Conservation (phyloP, 2,329 filamentous ascomycete genomes). For the Claviceps pazoutovae region DNA sequence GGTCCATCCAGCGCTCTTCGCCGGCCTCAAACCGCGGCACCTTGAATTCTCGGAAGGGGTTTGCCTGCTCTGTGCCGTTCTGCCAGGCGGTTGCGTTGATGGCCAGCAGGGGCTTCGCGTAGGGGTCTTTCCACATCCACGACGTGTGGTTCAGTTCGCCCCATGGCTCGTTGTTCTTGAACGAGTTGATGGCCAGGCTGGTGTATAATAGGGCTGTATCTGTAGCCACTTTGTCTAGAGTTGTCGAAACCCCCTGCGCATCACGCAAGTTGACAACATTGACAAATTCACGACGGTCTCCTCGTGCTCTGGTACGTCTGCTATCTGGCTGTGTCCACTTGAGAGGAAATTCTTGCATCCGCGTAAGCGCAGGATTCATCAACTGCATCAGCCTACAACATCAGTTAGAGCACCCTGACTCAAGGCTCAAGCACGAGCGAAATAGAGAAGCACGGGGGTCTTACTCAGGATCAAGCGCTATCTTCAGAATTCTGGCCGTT, state of each 20-base stretch:
- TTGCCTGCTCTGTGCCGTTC: conserved; percentile 8
- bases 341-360: conserved; percentile 9
- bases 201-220: conserved; percentile 9
- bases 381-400: conserved; percentile 10
- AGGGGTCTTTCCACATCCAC: conserved; percentile 8
- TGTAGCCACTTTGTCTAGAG: neutral
- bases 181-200: conserved; percentile 6
- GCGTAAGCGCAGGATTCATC: conserved; percentile 10
- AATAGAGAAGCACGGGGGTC: neutral
- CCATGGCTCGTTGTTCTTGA: conserved; percentile 8
- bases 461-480: conserved; percentile 8
- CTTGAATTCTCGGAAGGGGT: conserved; percentile 5
- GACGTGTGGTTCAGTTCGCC: conserved; percentile 10
- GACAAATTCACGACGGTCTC: neutral
- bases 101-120: conserved; percentile 8
- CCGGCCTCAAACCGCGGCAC: conserved; percentile 9
- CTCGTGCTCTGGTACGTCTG: neutral
- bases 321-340: neutral
- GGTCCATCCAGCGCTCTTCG: conserved; percentile 27
- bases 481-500: neutral
- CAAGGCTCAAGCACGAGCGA: neutral
- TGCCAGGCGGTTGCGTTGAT: conserved; percentile 7
- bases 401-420: neutral
- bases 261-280: neutral
- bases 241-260: neutral